Conservation (phyloP, 2,329 filamentous ascomycete genomes). For the Domatiomyces globalis region DNA sequence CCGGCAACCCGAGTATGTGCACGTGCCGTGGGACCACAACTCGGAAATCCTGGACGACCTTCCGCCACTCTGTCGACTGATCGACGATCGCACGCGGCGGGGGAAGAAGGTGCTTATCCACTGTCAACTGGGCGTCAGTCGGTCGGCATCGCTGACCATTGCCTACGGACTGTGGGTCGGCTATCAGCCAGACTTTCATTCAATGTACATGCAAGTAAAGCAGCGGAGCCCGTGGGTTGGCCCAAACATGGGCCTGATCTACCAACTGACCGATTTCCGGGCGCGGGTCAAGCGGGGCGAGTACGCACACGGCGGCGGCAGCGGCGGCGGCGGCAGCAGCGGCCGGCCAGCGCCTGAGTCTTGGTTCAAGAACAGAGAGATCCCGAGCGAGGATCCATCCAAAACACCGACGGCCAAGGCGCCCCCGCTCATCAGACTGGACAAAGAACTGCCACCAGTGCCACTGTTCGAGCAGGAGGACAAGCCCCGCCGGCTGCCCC, state of each 20-base stretch:
- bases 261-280: constrained; percentile 52
- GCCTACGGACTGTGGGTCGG: constrained; percentile 53
- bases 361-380: constrained; percentile 9
- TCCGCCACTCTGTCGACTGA: constrained; percentile 44
- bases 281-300: constrained; percentile 24
- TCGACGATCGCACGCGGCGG: constrained; percentile 44
- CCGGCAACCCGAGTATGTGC: constrained; percentile 44
- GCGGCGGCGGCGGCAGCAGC: constrained; percentile 1
- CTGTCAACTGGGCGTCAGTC: constrained; percentile 51
- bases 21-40: constrained; percentile 54
- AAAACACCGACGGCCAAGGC: constrained; percentile 1
- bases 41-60: constrained; percentile 53
- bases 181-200: constrained; percentile 47
- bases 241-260: constrained; percentile 55
- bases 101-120: constrained; percentile 50
- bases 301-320: constrained; percentile 8
- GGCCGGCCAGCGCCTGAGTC: constrained; percentile 5
- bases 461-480: constrained; percentile 14
- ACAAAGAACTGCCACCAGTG: constrained; percentile 17
- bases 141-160: constrained; percentile 52
- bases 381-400: background rate
- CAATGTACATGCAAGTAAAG: constrained; percentile 51
- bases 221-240: constrained; percentile 52
- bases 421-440: background rate
- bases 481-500: background rate